Percentiles rank a stretch among this genome's conserved stretches.
Conservation (phyloP, 2,329 filamentous ascomycete species). For the Claviceps africana region DNA sequence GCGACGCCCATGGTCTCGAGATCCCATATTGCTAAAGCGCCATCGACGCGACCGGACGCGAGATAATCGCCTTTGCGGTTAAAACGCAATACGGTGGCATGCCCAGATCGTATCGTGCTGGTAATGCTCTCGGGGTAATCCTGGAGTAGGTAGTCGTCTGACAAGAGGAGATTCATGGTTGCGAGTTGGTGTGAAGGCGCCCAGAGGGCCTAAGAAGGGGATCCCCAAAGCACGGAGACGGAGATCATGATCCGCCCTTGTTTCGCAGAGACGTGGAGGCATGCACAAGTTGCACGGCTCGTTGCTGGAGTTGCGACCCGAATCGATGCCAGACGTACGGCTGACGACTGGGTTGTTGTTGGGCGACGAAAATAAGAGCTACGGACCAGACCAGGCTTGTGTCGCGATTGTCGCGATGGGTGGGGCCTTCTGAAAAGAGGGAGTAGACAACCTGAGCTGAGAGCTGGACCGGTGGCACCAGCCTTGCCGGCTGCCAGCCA, state of each 20-base stretch:
- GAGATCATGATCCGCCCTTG: not conserved
- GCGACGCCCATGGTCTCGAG: slow-evolving; percentile 95
- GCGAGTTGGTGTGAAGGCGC: slow-evolving; percentile 2
- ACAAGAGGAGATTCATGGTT: slow-evolving; percentile 45
- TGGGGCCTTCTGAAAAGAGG: too few relatives aligned
- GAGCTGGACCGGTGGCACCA: too few relatives aligned
- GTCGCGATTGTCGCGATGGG: too few relatives aligned
- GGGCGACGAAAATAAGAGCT: not conserved
- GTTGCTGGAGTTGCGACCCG: not conserved
- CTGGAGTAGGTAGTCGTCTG: slow-evolving; percentile 50
- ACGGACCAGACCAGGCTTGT: too few relatives aligned
- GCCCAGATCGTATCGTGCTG: slow-evolving; percentile 64
- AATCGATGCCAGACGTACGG: not conserved
- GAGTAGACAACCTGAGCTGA: too few relatives aligned
- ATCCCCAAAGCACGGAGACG: not conserved
- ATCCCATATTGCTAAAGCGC: slow-evolving; percentile 90
- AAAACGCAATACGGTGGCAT: slow-evolving; percentile 63
- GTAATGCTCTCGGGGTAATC: slow-evolving; percentile 88
- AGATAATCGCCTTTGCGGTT: slow-evolving; percentile 90
- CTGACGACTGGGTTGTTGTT: not conserved
- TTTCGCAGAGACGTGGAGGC: not conserved
- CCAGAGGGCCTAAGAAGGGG: not conserved
- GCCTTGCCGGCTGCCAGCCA: not conserved
- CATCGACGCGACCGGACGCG: slow-evolving; percentile 85
- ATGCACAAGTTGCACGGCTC: not conserved